These are phyloP conservation scores for Passiflora organensis DNA, from an alignment of 345 rosid genomes.

Conservation along the genomic window DNA sequence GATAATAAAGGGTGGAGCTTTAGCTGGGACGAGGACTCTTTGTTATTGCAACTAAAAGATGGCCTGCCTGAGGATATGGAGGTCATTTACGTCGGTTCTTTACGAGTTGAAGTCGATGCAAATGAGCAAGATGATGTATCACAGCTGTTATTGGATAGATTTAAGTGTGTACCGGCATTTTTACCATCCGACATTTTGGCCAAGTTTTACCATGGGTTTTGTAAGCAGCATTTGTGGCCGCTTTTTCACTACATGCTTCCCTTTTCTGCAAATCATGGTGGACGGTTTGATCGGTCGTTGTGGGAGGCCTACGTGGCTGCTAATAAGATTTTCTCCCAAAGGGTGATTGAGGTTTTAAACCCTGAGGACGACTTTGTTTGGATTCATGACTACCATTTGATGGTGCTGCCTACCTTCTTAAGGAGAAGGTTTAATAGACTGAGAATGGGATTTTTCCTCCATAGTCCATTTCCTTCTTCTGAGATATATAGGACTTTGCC, in stretches of 20 bases:
- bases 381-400: conserved; percentile 80
- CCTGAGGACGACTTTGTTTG: conserved; percentile 76
- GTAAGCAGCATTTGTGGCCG: conserved; percentile 81
- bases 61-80: conserved; percentile 80
- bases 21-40: conserved; percentile 69
- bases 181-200: conserved; percentile 55
- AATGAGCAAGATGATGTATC: conserved; percentile 70
- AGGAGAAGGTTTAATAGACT: conserved; percentile 57
- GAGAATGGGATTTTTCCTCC: conserved; percentile 77
- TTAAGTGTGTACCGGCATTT: conserved; percentile 74
- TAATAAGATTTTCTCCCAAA: conserved; percentile 64
- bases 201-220: conserved; percentile 68
- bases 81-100: conserved; percentile 63
- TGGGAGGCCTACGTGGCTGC: conserved; percentile 82
- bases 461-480: conserved; percentile 72
- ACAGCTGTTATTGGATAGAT: conserved; percentile 59
- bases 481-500: conserved; percentile 75
- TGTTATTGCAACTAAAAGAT: conserved; percentile 61
- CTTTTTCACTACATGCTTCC: conserved; percentile 80
- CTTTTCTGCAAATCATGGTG: conserved; percentile 57
- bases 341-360: conserved; percentile 65
- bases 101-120: conserved; percentile 50
- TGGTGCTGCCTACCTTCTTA: conserved; percentile 75
- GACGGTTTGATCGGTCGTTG: conserved; percentile 60
- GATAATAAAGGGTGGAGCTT: conserved; percentile 76